Base-by-base conservation (phyloP, 306 rosid species). In the Prinsepia uniflora region DNA sequence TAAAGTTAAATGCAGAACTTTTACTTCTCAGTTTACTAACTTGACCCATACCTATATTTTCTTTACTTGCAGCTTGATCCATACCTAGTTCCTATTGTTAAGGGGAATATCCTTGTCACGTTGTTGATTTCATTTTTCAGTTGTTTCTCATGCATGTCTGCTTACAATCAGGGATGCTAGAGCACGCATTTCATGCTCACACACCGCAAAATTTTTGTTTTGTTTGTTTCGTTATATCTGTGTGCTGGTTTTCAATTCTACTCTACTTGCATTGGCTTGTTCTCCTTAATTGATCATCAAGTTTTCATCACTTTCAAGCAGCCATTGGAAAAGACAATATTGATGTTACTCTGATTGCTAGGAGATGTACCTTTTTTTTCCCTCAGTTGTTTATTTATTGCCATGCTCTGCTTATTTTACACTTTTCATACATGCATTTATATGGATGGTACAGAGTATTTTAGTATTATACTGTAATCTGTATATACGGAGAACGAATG, bases 291-390 rank as follows among this genome's bases (percentile, higher is more conserved):
- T 63, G 59, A 73, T 81, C 68, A 74, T 78, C 78, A 94, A 88
- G 91, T 78, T 94, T 89, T 83, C 88, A 94, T 68, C 50, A 91
- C 87, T 89, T 89, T 79, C 97, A 94, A 84, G 88, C 96, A 50
- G 96, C 97, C 63, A 86, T 89, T 76, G 95, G 95, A 60, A 87
- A 87, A 84, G 92, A 90, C 75, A 83, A 87, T 59, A 76, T 90
- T 75, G 97, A 90, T 39, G 80, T 94, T 81, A 89, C 97, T 65
- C 87, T 94, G 80, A 87, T 91, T 81, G 89, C 96, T 20, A 84
- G 99, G 88, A 87, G 99, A 79, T 94, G 99, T 86, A 83, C 92
- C 0, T 77, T 69, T 58, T 62, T 69, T 59, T 67, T 43, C 18
- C 78, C 60, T 65, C 52, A 36, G 39, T 41, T 0, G 57, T 67